Evolutionary conservation across 2,329 filamentous ascomycete species (phyloP), one percentile per base, ranked within the genome.

Genomic region (Hirsutella thompsonii): DNA sequence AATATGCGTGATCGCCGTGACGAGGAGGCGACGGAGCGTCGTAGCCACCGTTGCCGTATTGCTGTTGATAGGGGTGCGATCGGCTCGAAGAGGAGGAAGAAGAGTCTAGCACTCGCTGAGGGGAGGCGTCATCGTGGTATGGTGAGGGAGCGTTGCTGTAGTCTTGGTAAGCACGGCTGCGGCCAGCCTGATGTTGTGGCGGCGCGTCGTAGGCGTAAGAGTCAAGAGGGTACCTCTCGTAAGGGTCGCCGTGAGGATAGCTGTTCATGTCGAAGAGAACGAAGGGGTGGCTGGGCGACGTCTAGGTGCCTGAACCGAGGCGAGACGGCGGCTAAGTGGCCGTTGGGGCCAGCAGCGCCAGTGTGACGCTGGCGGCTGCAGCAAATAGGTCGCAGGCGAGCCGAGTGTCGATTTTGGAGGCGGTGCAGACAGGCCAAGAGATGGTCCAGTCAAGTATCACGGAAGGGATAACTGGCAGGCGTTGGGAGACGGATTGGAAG

Each of bases 141-240:
- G 46, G 47, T 4, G 49, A 42, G 20, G 40, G 34, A 10, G 38
- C 26, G 11, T 41, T 28, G 28, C 21, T 20, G 35, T 42, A 19
- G 6, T 40, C 44, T 11, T 23, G 20, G 18, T 30, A 37, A 26
- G 38, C 41, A 29, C 36, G 39, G 16, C 20, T 29, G 13, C 43
- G 38, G 21, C 5, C 44, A 20, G n/a, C 42, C 20, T 14, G 40
- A 10, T 42, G 49, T 39, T 19, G 52, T 48, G 44, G 53, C 49
- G 42, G 41, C 46, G 36, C 54, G 41, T 23, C 38, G 50, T 38
- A 47, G 29, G 40, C 19, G 47, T 34, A 44, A 38, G 49, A 49
- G 34, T 58, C 59, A 37, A 62, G 54, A 42, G 57, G 57, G 32
- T 61, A 55, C 49, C 57, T 57, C 52, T 63, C 60, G 45, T 56